These are phyloP conservation scores for Stramenopiles sp. DNA, from an alignment of 352 stramenopile genomes.

Conservation along the genomic window DNA sequence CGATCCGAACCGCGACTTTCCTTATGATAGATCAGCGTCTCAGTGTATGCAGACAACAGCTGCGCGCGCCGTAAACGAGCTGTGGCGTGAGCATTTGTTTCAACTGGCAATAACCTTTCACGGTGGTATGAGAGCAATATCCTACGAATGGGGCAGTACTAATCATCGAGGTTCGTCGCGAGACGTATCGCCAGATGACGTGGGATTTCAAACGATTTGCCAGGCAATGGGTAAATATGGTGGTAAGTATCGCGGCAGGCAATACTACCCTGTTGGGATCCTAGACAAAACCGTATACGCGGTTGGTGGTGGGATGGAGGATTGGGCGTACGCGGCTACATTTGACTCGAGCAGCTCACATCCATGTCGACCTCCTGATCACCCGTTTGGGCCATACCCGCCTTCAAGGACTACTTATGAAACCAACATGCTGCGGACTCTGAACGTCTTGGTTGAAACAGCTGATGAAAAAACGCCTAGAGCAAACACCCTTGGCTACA, in stretches of 20 bases:
- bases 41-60: constrained; percentile 89
- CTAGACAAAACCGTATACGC: constrained; percentile 94
- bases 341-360: constrained; percentile 46
- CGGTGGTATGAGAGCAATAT: constrained; percentile 82
- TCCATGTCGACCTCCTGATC: constrained; percentile 47
- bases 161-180: constrained; percentile 37
- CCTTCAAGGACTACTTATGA: constrained; percentile 72
- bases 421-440: constrained; percentile 65
- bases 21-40: constrained; percentile 57
- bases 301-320: constrained; percentile 89
- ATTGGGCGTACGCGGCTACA: constrained; percentile 79
- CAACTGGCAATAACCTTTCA: constrained; percentile 92
- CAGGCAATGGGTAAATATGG: constrained; percentile 43
- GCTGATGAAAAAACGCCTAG: constrained; percentile 63
- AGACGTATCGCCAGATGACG: constrained; percentile 36
- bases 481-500: constrained; percentile 41
- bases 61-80: constrained; percentile 80
- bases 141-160: constrained; percentile 89
- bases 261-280: constrained; percentile 45
- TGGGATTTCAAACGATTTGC: constrained; percentile 35
- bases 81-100: constrained; percentile 88
- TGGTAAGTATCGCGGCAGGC: constrained; percentile 40
- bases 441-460: constrained; percentile 91
- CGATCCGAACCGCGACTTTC: constrained; percentile 96
- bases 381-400: constrained; percentile 68